A percentile compares a stretch with the other conserved stretches of the same genome.
These are phyloP conservation scores for Penicillium sp. DNA, from an alignment of 2,329 filamentous ascomycete species.

Conservation along the genomic window DNA sequence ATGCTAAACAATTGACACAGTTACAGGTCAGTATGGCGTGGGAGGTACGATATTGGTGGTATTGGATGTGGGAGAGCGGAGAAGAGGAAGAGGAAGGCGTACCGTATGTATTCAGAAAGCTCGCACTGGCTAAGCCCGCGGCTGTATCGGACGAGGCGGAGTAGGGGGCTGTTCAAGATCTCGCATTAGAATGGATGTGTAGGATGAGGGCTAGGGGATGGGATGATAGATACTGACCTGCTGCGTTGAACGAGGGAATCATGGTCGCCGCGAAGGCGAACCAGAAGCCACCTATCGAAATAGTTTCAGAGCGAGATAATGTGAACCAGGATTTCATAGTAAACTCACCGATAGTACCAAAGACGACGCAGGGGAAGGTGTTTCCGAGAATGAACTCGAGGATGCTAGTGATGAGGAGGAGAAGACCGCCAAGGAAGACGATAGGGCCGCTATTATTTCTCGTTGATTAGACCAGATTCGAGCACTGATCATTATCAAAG, in stretches of 20 bases:
- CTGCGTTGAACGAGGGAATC: slow-evolving; percentile 59
- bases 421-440: slow-evolving; percentile 60
- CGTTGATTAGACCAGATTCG: neutral
- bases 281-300: slow-evolving; percentile 54
- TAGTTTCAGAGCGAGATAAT: neutral
- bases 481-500: neutral
- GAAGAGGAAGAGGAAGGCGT: neutral
- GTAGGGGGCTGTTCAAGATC: slow-evolving; percentile 27
- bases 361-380: slow-evolving; percentile 64
- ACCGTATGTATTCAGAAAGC: slow-evolving; percentile 34
- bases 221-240: slow-evolving; percentile 44
- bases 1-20: slow-evolving; percentile 37
- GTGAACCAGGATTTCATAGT: no score
- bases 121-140: slow-evolving; percentile 27
- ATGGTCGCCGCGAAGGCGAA: slow-evolving; percentile 61
- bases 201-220: no score
- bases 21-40: no score
- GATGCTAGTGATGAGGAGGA: slow-evolving; percentile 58
- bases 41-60: neutral
- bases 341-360: slow-evolving; percentile 54
- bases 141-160: slow-evolving; percentile 33
- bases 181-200: no score
- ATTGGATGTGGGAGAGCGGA: neutral
- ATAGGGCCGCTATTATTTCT: slow-evolving; percentile 48
- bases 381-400: slow-evolving; percentile 64